Base-by-base conservation (phyloP, 345 rosid genomes). In the Heritiera littoralis region DNA sequence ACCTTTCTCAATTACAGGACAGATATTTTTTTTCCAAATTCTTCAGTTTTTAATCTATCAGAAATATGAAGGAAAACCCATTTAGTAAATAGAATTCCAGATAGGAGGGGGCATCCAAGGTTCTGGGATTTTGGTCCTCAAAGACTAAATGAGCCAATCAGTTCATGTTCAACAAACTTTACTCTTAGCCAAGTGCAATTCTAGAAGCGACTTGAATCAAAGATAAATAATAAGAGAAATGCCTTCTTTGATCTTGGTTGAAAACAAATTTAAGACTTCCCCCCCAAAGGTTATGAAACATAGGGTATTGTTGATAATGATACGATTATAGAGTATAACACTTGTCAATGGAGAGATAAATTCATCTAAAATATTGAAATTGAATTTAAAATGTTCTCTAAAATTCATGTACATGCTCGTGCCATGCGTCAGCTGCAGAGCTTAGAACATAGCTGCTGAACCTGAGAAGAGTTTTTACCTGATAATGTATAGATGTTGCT, bases 391-490 rank as follows among this genome's bases (percentile, higher is more conserved):
- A 15, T 54, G 32, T 15, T 28, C 15, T 70, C 38, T 48, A 20
- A 45, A 59, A 40, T 73, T 77, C 74, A 54, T 77, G 35, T 38
- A 65, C 80, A 66, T 32, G 35, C 17, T 9, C 12, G 0, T 60
- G 38, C 45, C 12, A 1, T 56, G 43, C 45, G 64, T 90, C 83
- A 94, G 72, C 88, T 78, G 87, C 98, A 95, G 7, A 95, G 85
- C 65, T 86, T 75, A 23, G 86, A 73, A 82, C 97, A 93, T 68
- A 95, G 76, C 74, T 81, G 81, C 77, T 86, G 83, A 73, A 91
- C 48, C 74, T 79, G 75, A 4, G 83, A 79, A 35, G 71, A 20
- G 52, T 43, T 75, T 41, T 82, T 79, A 1, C 40, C 79, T 2
- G 83, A 20, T 72, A 89, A 38, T 17, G 75, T 14, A 78, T 84